Evolutionary conservation across 495 filamentous ascomycete species (phyloP).

Genomic region (Daldinia bambusicola): DNA sequence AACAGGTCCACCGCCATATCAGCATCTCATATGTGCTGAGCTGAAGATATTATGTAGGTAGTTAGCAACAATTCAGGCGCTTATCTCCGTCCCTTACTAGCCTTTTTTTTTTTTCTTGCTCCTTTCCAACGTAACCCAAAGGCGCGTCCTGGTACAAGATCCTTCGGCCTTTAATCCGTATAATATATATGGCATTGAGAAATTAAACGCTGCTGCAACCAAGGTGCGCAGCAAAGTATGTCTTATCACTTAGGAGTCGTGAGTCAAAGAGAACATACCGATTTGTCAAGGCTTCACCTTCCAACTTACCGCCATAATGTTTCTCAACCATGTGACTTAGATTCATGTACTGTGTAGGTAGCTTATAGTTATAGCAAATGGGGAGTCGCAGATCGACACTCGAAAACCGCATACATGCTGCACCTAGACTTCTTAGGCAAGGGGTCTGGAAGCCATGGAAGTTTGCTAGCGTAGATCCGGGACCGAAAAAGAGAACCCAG

Average conservation of each 20-base stretch:
- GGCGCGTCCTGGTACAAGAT: constrained; percentile 40
- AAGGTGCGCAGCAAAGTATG: neutral
- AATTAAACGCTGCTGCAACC: constrained; percentile 14
- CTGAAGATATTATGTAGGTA: neutral
- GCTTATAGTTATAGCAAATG: no score
- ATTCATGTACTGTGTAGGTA: no score
- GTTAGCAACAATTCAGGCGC: neutral
- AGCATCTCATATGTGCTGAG: neutral
- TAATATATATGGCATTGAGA: constrained; percentile 31
- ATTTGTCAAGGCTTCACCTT: constrained; percentile 18
- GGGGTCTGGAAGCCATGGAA: constrained; percentile 38
- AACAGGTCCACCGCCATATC: no score
- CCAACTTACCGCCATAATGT: constrained; percentile 33
- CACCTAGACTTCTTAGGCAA: constrained; percentile 25
- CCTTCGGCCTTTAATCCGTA: constrained; percentile 17
- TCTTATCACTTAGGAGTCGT: constrained; percentile 23
- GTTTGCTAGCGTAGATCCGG: constrained; percentile 39
- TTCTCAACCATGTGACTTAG: constrained; percentile 17
- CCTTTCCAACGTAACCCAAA: constrained; percentile 14
- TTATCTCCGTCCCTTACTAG: constrained; percentile 7
- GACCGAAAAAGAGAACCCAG: constrained; percentile 34
- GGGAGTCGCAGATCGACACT: constrained; percentile 15
- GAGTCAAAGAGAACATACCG: constrained; percentile 12
- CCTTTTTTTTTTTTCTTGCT: constrained; percentile 11
- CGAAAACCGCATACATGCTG: constrained; percentile 28